Evolutionary conservation across 2,329 filamentous ascomycete genomes (phyloP).

Genomic region (Botryosphaeria dothidea): DNA sequence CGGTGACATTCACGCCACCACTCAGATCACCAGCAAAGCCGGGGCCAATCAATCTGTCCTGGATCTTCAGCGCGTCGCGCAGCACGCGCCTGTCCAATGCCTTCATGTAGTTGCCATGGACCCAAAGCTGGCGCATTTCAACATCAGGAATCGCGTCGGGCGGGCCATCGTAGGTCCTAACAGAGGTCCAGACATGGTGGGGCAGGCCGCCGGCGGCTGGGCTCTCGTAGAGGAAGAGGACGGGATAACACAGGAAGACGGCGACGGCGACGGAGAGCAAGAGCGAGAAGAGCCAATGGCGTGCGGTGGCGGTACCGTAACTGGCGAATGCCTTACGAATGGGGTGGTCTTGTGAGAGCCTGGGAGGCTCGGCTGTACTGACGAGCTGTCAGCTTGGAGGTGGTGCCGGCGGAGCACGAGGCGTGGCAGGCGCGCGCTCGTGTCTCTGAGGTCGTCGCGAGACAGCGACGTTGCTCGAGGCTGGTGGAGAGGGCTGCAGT

Average conservation of each 20-base stretch:
- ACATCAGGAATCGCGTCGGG: constrained; percentile 62
- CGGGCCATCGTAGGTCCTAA: constrained; percentile 61
- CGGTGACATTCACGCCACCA: constrained; percentile 12
- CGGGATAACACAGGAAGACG: constrained; percentile 70
- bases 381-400: constrained; percentile 1
- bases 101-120: constrained; percentile 79
- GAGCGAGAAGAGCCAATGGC: constrained; percentile 73
- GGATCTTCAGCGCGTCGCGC: constrained; percentile 66
- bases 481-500: not conserved
- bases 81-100: constrained; percentile 68
- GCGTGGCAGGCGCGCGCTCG: not conserved
- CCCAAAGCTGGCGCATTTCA: constrained; percentile 80
- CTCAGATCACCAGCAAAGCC: constrained; percentile 26
- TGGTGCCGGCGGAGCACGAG: not conserved
- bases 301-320: constrained; percentile 70
- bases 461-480: not conserved
- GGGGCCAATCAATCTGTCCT: constrained; percentile 66
- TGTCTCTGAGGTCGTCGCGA: not conserved
- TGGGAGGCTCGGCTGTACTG: constrained; percentile 74
- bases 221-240: constrained; percentile 73
- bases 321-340: constrained; percentile 65
- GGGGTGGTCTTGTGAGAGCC: constrained; percentile 64
- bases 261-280: constrained; percentile 72
- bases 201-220: constrained; percentile 72
- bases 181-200: constrained; percentile 79